Base-by-base conservation (phyloP, 2,329 filamentous ascomycete species). In the Hawksworthiomyces lignivorus region DNA sequence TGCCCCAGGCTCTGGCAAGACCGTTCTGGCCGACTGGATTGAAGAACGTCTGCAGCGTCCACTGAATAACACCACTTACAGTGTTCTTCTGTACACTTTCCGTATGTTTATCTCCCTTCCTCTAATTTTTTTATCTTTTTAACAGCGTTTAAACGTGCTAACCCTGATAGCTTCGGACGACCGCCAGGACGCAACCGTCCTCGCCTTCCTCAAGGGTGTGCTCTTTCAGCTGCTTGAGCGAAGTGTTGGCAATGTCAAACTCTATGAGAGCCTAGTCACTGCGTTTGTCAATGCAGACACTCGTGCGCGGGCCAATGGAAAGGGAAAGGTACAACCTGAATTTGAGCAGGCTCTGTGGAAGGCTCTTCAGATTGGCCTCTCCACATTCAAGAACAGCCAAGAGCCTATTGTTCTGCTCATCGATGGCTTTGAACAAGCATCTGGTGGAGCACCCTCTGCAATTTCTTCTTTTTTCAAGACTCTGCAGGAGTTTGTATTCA, bases 1-100 rank as follows among this genome's bases (percentile, higher is more conserved):
- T 0, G 87, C 88, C 2, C 75, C 78, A 4, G 84, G 80, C 1
- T 84, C 85, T 21, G 90, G 90, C 33, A 97, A 96, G 68, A 96
- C 90, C 2, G 90, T 90, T 0, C 63, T 97, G 31, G 89, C 90
- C 4, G 56, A 58, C 11, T 67, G 63, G 63, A 58, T 64, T 27
- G 55, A 62, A 24, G 62, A 67, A 41, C 54, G 62, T 10, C 56
- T 67, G 12, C 58, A 64, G 15, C 56, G 61, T 7, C 62, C 63
- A 2, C 48, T 65, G 4, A 52, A 61, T 36, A 54, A 59, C 46
- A 52, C 48, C 10, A 59, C 58, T 3, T 62, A 63, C 31, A 53
- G 54, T 6, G 60, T 62, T 0, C 48, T 67, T 11, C 52, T 54
- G 0, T 65, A 62, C 50, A 59, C 56, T 19, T 65, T 66, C 42